Conservation (phyloP, 805 yeast genomes). For the Brettanomyces nanus region DNA sequence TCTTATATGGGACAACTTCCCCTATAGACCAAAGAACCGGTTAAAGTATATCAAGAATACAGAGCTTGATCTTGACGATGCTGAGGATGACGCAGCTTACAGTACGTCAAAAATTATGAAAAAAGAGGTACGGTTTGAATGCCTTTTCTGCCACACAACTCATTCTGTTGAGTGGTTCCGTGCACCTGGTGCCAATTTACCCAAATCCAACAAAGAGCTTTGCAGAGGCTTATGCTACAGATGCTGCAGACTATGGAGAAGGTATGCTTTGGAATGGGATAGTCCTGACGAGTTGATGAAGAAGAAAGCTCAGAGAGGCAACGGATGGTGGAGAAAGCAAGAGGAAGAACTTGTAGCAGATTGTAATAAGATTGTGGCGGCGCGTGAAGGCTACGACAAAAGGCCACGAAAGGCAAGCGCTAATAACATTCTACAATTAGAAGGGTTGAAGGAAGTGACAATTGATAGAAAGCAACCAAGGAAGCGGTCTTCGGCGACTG, state of each 20-base stretch:
- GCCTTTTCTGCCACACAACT: constrained; percentile 64
- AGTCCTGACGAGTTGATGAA: constrained; percentile 60
- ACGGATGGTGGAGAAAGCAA: constrained; percentile 49
- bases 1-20: constrained; percentile 72
- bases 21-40: constrained; percentile 61
- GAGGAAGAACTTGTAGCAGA: constrained; percentile 67
- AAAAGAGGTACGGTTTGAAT: constrained; percentile 38
- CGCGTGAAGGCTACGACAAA: constrained; percentile 31
- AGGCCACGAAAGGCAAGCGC: constrained; percentile 12
- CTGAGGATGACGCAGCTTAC: constrained; percentile 65
- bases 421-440: not conserved
- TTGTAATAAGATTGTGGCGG: constrained; percentile 42
- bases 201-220: constrained; percentile 25
- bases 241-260: constrained; percentile 87
- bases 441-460: not conserved
- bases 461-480: not conserved
- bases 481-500: not conserved
- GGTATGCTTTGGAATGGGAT: constrained; percentile 85
- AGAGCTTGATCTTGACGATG: constrained; percentile 37
- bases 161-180: constrained; percentile 59
- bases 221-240: constrained; percentile 67
- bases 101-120: constrained; percentile 43
- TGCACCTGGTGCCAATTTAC: constrained; percentile 51
- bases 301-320: constrained; percentile 29
- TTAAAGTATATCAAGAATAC: constrained; percentile 33